These are phyloP conservation scores for Leucocoprinus leucothites DNA, from an alignment of 768 basidiomycete genomes.

Conservation along the genomic window DNA sequence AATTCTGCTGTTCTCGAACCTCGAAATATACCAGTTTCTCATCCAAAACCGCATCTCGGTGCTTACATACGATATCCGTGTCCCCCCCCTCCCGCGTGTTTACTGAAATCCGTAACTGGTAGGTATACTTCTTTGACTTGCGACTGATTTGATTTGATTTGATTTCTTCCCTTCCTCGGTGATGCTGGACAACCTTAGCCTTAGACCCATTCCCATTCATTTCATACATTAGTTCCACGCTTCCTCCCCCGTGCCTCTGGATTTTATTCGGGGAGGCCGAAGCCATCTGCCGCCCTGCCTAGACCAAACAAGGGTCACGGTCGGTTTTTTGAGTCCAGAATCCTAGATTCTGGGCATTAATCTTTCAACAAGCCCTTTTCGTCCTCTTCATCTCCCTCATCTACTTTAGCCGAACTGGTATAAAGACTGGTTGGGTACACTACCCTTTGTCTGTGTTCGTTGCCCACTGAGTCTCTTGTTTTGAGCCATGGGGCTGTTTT, in stretches of 20 bases:
- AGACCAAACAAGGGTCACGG: no score
- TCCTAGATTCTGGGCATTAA: slow-evolving; percentile 17
- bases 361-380: background rate
- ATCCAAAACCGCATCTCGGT: background rate
- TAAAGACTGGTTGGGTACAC: background rate
- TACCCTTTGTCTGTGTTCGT: slow-evolving; percentile 3
- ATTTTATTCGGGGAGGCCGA: background rate
- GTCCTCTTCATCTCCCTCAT: background rate
- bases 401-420: background rate
- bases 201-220: no score
- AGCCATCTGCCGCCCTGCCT: no score
- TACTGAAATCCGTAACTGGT: background rate
- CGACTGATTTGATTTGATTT: background rate
- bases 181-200: background rate
- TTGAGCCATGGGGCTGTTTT: slow-evolving; percentile 29
- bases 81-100: background rate
- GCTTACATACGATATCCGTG: background rate
- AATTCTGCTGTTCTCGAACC: no score
- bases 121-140: background rate
- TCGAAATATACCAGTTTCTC: no score
- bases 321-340: slow-evolving; percentile 11
- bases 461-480: slow-evolving; percentile 9
- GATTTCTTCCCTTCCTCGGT: slow-evolving; percentile 10
- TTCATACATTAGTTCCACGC: no score
- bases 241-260: no score